phyloP scores from a whole-genome alignment of 352 stramenopile species.

The Elongisporangium undulatum region DNA sequence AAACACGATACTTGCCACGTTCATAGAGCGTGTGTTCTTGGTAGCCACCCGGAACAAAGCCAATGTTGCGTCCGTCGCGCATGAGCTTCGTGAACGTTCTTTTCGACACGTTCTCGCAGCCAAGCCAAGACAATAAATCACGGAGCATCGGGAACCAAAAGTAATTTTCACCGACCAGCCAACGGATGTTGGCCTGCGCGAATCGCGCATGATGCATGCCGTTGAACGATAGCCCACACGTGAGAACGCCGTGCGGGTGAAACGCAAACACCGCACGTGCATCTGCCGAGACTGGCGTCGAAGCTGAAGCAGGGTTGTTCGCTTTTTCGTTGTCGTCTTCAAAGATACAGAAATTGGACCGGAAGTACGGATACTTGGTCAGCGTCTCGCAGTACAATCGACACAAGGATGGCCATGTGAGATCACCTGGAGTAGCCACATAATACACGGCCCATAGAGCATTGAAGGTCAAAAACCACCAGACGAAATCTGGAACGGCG shows the following conservation, averaged over 20 bases:
- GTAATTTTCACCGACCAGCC: slow-evolving; percentile 62
- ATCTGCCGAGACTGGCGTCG: neutral
- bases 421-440: neutral
- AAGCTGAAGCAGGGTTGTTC: neutral
- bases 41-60: slow-evolving; percentile 90
- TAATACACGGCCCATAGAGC: neutral
- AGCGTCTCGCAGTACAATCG: neutral
- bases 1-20: slow-evolving; percentile 83
- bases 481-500: neutral
- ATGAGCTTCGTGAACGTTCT: slow-evolving; percentile 45
- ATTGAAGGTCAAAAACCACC: neutral
- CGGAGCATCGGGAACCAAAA: slow-evolving; percentile 71
- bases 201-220: slow-evolving; percentile 48
- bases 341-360: neutral
- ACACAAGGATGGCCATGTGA: neutral
- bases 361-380: neutral
- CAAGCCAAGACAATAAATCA: slow-evolving; percentile 63
- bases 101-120: slow-evolving; percentile 49
- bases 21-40: slow-evolving; percentile 91
- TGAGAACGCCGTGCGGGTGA: slow-evolving; percentile 64
- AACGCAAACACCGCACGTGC: slow-evolving; percentile 27
- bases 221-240: slow-evolving; percentile 50
- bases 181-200: slow-evolving; percentile 35
- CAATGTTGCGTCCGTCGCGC: slow-evolving; percentile 53
- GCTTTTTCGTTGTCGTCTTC: neutral